These are phyloP conservation scores for Poronia punctata DNA, from an alignment of 495 filamentous ascomycete species.

Conservation along the genomic window DNA sequence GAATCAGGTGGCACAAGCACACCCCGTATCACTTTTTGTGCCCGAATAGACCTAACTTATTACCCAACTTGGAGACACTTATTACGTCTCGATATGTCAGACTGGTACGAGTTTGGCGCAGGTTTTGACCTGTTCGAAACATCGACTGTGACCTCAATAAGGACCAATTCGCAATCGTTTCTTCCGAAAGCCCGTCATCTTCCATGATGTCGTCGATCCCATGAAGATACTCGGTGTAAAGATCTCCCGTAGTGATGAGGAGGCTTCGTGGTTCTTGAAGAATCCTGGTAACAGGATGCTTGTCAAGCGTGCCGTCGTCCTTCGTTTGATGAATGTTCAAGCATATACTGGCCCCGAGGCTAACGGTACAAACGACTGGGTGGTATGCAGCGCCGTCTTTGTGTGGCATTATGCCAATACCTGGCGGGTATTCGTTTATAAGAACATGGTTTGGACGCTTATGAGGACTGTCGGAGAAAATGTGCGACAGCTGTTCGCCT, in stretches of 20 bases:
- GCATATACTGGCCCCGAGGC: conserved; percentile 68
- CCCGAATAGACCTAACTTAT: conserved; percentile 54
- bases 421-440: conserved; percentile 83
- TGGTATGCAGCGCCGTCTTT: conserved; percentile 87
- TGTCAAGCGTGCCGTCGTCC: conserved; percentile 40
- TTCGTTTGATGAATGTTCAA: conserved; percentile 69
- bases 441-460: conserved; percentile 79
- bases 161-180: conserved; percentile 76
- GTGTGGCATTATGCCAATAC: conserved; percentile 93
- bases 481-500: conserved; percentile 20
- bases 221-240: conserved; percentile 71
- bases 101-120: conserved; percentile 66
- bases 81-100: conserved; percentile 91
- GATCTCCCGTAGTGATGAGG: conserved; percentile 58
- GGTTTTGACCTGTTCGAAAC: conserved; percentile 52
- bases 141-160: conserved; percentile 55
- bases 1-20: conserved; percentile 5
- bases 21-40: conserved; percentile 31
- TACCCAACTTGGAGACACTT: conserved; percentile 72
- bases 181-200: conserved; percentile 53
- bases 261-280: conserved; percentile 83
- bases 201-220: conserved; percentile 58
- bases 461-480: conserved; percentile 72
- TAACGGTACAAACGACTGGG: conserved; percentile 84
- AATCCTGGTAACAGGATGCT: conserved; percentile 55